Evolutionary conservation across 208 protist species (phyloP).

Genomic region (Trichomonas vaginalis): DNA sequence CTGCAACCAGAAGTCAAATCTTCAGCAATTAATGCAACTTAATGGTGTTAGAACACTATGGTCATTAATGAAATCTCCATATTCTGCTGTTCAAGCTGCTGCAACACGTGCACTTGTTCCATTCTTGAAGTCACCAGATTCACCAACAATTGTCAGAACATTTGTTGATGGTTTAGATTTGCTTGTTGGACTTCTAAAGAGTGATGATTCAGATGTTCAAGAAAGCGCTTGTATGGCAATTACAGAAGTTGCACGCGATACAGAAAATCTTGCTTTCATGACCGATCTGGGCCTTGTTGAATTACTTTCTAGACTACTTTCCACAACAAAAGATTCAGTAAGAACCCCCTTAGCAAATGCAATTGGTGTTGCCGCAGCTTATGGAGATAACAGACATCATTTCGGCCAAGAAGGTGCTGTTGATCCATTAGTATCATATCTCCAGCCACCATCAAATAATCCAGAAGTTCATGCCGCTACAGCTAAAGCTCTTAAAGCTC

Average conservation of each 20-base stretch:
- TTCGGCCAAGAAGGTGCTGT: background rate
- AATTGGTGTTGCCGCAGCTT: background rate
- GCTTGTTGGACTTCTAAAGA: background rate
- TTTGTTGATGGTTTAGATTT: conserved; percentile 14
- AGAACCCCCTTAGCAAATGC: background rate
- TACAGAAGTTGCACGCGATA: background rate
- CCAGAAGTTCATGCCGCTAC: background rate
- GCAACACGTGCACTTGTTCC: background rate
- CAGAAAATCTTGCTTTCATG: background rate
- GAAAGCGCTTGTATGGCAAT: background rate
- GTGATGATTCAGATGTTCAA: background rate
- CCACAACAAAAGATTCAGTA: background rate
- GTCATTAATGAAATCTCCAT: background rate
- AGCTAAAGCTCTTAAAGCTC: background rate
- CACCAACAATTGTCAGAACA: background rate
- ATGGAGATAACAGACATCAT: background rate
- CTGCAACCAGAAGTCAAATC: background rate
- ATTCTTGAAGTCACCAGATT: background rate
- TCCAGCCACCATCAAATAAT: background rate
- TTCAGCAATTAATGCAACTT: background rate
- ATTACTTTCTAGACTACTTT: background rate
- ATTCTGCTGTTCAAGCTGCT: background rate
- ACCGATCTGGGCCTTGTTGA: background rate
- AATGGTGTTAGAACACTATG: background rate
- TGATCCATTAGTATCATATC: background rate